phyloP scores from a whole-genome alignment of 106 monocot genomes.

The Dendrobium huoshanense region DNA sequence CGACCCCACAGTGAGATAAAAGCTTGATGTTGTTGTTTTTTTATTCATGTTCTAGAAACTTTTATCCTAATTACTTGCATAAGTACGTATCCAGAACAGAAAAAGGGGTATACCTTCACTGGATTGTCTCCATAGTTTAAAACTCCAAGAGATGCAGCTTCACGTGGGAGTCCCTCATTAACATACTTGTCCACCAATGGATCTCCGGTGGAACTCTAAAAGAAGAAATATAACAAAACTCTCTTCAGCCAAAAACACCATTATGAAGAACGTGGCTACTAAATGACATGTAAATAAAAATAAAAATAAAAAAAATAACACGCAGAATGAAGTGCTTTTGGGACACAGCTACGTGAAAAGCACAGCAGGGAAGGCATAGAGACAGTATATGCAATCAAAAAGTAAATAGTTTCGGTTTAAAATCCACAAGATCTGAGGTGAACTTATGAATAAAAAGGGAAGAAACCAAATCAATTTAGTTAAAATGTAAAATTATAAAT shows the following conservation, averaged over 20 bases:
- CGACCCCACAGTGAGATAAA: no score
- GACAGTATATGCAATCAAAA: background rate
- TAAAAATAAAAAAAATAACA: background rate
- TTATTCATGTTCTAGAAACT: no score
- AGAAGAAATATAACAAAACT: background rate
- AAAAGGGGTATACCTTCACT: constrained; percentile 44
- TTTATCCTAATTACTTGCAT: no score
- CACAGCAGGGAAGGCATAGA: background rate
- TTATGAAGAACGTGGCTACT: background rate
- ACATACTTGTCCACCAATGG: constrained; percentile 80
- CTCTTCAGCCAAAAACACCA: background rate
- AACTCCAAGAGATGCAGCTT: constrained; percentile 83
- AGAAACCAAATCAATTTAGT: background rate
- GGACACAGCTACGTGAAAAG: no score
- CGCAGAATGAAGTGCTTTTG: background rate
- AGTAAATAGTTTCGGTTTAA: background rate
- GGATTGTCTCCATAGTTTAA: constrained; percentile 89
- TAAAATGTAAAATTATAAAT: background rate
- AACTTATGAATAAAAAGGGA: background rate
- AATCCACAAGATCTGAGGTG: background rate
- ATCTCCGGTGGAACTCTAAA: constrained; percentile 35
- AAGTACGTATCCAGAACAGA: background rate
- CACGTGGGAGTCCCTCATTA: constrained; percentile 55
- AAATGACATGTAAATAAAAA: background rate
- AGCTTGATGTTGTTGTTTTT: no score